Base-by-base conservation (phyloP, 306 rosid genomes). In the Crotalaria pallida region DNA sequence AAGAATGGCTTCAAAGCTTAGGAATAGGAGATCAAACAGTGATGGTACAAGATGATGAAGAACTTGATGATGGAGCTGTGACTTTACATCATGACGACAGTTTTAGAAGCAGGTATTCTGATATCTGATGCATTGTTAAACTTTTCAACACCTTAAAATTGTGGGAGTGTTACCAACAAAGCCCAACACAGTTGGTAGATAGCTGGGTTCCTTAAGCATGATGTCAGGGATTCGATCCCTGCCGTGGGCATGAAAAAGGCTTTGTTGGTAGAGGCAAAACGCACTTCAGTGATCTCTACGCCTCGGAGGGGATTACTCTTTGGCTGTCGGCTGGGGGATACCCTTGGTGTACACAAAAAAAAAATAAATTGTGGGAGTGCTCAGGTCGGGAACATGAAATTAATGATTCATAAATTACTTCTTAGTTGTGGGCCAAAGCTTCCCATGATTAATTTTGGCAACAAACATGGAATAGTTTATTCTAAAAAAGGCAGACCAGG, bases 1-100 rank as follows among this genome's bases (percentile, higher is more conserved):
- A 84, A 88, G 98, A 93, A 77, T 93, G 98, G 97, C 97, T 93
- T 52, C 96, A 90, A 12, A 88, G 85, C 81, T 65, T 87, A 64
- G 97, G 98, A 71, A 82, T 93, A 57, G 84, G 57, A n/a, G 97
- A 93, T 61, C 96, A 88, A n/a, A 81, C 83, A 1, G 82, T 86
- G 27, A 91, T 87, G 31, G 85, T 79, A 43, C 96, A 86, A 44
- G 93, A 93, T 58, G 93, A 81, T 58, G 97, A 93, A 57, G 96
- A 90, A 24, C 91, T 96, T 71, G 98, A 90, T 73, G 96, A 86
- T 67, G 97, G 83, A 58, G 73, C 89, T 49, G 82, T 93, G 53
- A 88, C 91, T 76, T 65, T 86, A 50, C 91, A 80, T 72, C 60
- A 81, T 19, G 96, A 88, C 69, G 93, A 81, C 60, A 81, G 85